phyloP scores from a whole-genome alignment of 192 early-diverging fungal genomes.

The Entomortierella parvispora region DNA sequence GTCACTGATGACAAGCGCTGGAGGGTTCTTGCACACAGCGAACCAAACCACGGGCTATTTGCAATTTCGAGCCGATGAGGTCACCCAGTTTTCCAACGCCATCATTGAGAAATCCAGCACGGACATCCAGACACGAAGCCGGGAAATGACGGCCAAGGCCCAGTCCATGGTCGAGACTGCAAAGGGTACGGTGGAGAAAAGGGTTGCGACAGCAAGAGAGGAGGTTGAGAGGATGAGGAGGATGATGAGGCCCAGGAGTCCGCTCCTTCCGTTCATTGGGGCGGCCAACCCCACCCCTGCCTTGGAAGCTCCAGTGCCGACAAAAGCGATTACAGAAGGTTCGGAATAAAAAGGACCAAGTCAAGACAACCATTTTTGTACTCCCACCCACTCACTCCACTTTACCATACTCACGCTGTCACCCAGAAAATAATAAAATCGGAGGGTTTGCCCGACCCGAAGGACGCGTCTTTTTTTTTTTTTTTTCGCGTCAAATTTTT shows the following conservation, averaged over 20 bases:
- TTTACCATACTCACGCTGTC: too few relatives aligned
- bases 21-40: conserved; percentile 61
- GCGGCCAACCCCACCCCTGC: too few relatives aligned
- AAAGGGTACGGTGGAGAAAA: conserved; percentile 8
- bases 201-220: conserved; percentile 6
- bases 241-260: background rate
- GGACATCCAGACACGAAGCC: conserved; percentile 37
- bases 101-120: conserved; percentile 49
- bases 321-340: too few relatives aligned
- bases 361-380: too few relatives aligned
- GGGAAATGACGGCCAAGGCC: conserved; percentile 36
- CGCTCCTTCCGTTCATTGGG: too few relatives aligned
- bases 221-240: conserved; percentile 5
- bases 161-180: conserved; percentile 16
- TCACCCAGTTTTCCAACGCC: conserved; percentile 33
- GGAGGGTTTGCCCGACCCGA: too few relatives aligned
- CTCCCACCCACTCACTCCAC: too few relatives aligned
- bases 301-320: too few relatives aligned
- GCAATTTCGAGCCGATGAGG: conserved; percentile 46
- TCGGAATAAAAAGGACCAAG: too few relatives aligned
- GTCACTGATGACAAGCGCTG: conserved; percentile 57
- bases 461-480: too few relatives aligned
- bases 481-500: too few relatives aligned
- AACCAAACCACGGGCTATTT: conserved; percentile 50
- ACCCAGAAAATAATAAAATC: too few relatives aligned